These are phyloP conservation scores for Pelargonium citronellum DNA, from an alignment of 441 rosid genomes.

Conservation along the genomic window DNA sequence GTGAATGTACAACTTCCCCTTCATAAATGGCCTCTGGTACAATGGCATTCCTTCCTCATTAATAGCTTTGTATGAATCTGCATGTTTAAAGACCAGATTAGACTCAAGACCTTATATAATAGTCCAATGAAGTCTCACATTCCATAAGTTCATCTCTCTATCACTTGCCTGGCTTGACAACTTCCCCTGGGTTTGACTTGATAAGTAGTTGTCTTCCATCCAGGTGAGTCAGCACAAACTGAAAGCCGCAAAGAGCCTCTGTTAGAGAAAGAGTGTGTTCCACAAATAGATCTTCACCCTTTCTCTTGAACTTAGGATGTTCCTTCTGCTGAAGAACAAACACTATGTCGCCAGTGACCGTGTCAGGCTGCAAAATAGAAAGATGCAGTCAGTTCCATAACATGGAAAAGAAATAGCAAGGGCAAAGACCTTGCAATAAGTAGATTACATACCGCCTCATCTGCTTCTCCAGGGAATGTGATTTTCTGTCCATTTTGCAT, in stretches of 20 bases:
- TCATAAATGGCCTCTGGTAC: slow-evolving; percentile 88
- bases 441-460: slow-evolving; percentile 74
- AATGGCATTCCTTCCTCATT: slow-evolving; percentile 94
- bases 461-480: slow-evolving; percentile 92
- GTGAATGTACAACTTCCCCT: slow-evolving; percentile 79
- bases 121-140: not conserved
- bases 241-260: slow-evolving; percentile 89
- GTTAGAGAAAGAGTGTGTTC: slow-evolving; percentile 78
- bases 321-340: slow-evolving; percentile 87
- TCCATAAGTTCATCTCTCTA: slow-evolving; percentile 32
- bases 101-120: too few species aligned
- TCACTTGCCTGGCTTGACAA: slow-evolving; percentile 58
- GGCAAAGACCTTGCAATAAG: slow-evolving; percentile 69
- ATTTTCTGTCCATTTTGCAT: slow-evolving; percentile 89
- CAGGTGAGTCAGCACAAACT: slow-evolving; percentile 66
- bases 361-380: slow-evolving; percentile 64
- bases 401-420: not conserved
- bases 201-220: slow-evolving; percentile 84
- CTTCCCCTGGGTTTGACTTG: slow-evolving; percentile 80
- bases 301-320: slow-evolving; percentile 78
- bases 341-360: slow-evolving; percentile 82
- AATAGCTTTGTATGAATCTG: slow-evolving; percentile 79
- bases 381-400: slow-evolving; percentile 47
- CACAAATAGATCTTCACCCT: slow-evolving; percentile 77
- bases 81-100: not conserved